Evolutionary conservation across 2,329 filamentous ascomycete genomes (phyloP).

Genomic region (Annulohypoxylon truncatum): DNA sequence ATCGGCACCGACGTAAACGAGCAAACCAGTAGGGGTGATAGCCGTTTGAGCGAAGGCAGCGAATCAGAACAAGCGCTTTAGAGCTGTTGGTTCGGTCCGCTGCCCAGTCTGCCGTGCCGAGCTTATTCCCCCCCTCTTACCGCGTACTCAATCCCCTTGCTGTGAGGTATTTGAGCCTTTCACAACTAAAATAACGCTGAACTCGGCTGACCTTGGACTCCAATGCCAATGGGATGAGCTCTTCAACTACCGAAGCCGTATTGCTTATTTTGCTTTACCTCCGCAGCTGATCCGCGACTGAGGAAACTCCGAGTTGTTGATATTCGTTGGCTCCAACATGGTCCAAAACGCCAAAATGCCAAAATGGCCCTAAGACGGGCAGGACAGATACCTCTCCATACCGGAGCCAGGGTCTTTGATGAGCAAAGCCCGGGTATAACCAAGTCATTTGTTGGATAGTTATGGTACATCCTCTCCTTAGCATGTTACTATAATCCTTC

Average conservation of each 20-base stretch:
- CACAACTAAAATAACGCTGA: background rate
- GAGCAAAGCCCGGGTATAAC: slow-evolving; percentile 4
- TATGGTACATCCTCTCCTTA: slow-evolving; percentile 6
- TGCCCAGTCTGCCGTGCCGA: slow-evolving; percentile 20
- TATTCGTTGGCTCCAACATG: slow-evolving; percentile 12
- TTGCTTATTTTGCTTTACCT: slow-evolving; percentile 18
- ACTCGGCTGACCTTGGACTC: slow-evolving; percentile 13
- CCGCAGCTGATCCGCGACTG: slow-evolving; percentile 1
- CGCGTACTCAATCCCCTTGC: slow-evolving; percentile 9
- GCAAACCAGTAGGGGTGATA: slow-evolving; percentile 8
- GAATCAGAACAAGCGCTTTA: slow-evolving; percentile 11
- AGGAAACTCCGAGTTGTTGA: slow-evolving; percentile 22
- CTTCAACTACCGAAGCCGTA: slow-evolving; percentile 30
- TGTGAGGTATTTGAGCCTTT: slow-evolving; percentile 21
- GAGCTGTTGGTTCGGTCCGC: slow-evolving; percentile 3
- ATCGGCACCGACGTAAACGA: slow-evolving; percentile 1
- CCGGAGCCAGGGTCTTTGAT: slow-evolving; percentile 6
- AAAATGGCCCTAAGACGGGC: background rate
- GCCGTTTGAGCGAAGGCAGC: slow-evolving; percentile 12
- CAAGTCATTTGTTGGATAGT: slow-evolving; percentile 8
- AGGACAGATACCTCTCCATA: slow-evolving; percentile 4
- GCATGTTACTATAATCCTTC: slow-evolving; percentile 29
- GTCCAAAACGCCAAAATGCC: background rate
- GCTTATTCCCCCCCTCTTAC: slow-evolving; percentile 30
- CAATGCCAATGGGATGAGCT: slow-evolving; percentile 11